These are phyloP conservation scores for Fragaria nilgerrensis DNA, from an alignment of 306 rosid genomes.

Conservation along the genomic window DNA sequence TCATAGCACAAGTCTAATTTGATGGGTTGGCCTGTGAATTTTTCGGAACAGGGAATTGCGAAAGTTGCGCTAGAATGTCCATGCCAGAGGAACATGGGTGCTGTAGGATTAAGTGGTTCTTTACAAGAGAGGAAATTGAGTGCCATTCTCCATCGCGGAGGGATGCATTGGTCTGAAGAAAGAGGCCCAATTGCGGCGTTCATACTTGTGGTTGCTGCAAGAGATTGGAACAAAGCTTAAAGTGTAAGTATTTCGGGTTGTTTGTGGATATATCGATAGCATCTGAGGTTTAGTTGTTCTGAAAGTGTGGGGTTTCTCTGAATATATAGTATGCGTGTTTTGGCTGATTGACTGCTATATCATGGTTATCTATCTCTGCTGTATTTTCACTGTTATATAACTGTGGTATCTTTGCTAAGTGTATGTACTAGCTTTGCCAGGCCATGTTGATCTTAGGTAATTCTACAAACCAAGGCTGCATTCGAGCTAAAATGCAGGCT, in stretches of 20 bases:
- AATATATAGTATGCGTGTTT: no score
- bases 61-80: conserved; percentile 20
- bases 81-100: conserved; percentile 20
- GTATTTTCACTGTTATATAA: no score
- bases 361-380: no score
- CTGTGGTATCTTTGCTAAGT: no score
- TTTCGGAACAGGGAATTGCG: conserved; percentile 12
- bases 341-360: no score
- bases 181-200: conserved; percentile 38
- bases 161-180: conserved; percentile 37
- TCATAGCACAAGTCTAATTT: neutral
- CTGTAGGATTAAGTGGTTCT: conserved; percentile 32
- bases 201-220: conserved; percentile 42
- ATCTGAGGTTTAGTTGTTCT: neutral
- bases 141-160: conserved; percentile 40
- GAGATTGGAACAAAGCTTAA: conserved; percentile 45
- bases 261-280: neutral
- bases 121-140: conserved; percentile 40
- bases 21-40: conserved; percentile 7
- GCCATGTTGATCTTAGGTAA: neutral
- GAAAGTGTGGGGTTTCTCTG: no score
- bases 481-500: neutral
- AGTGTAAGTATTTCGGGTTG: conserved; percentile 31
- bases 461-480: neutral
- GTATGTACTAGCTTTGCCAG: neutral